These are phyloP conservation scores for Leccinum ochraceum DNA, from an alignment of 768 basidiomycete genomes.

Conservation along the genomic window DNA sequence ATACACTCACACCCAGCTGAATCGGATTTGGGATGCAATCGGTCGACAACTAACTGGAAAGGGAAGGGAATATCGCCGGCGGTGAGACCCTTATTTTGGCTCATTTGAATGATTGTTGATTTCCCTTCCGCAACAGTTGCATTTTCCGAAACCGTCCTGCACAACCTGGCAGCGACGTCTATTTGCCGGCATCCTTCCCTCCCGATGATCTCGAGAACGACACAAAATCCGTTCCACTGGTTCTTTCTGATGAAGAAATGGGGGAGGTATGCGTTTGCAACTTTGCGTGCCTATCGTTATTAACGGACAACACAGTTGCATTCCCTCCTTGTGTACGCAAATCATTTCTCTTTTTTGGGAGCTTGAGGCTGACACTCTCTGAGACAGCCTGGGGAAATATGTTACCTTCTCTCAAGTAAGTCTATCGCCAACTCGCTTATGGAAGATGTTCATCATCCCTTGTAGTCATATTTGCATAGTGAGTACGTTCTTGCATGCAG, in stretches of 20 bases:
- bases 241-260: slow-evolving; percentile 44
- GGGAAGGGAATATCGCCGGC: slow-evolving; percentile 53
- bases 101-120: background rate
- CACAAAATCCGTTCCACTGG: slow-evolving; percentile 24
- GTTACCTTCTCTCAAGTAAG: slow-evolving; percentile 30
- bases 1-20: slow-evolving; percentile 49
- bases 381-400: slow-evolving; percentile 35
- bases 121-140: slow-evolving; percentile 38
- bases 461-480: slow-evolving; percentile 27
- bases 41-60: slow-evolving; percentile 41
- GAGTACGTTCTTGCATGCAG: background rate
- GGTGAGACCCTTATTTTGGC: slow-evolving; percentile 34
- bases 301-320: slow-evolving; percentile 43
- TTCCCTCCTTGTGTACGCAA: slow-evolving; percentile 55
- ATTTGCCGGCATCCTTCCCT: slow-evolving; percentile 53
- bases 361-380: slow-evolving; percentile 41
- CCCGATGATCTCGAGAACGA: slow-evolving; percentile 32
- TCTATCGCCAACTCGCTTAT: slow-evolving; percentile 26
- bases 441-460: slow-evolving; percentile 32
- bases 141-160: slow-evolving; percentile 40
- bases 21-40: slow-evolving; percentile 48
- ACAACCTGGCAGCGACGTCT: slow-evolving; percentile 41
- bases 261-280: slow-evolving; percentile 42
- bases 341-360: background rate
- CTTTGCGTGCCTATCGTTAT: background rate